Evolutionary conservation across 2,329 filamentous ascomycete genomes (phyloP).

Genomic region (Xylariaceae sp.): DNA sequence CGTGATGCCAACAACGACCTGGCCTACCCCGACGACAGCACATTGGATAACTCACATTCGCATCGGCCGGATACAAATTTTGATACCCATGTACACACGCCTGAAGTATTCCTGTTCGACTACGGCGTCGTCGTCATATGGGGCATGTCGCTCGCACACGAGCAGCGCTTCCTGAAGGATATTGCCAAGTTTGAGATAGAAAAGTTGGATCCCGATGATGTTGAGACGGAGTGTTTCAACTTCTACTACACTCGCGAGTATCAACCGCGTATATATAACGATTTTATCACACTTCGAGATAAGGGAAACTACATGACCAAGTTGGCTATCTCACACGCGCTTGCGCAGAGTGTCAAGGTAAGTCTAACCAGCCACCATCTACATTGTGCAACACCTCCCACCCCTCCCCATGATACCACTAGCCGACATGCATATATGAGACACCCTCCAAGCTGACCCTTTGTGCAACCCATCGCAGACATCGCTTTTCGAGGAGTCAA

Average conservation of each 20-base stretch:
- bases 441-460: slow-evolving; percentile 1
- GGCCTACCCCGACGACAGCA: slow-evolving; percentile 32
- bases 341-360: slow-evolving; percentile 92
- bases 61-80: slow-evolving; percentile 58
- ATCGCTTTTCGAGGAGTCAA: slow-evolving; percentile 90
- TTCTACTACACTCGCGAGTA: slow-evolving; percentile 99
- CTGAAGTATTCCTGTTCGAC: slow-evolving; percentile 93
- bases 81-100: slow-evolving; percentile 82
- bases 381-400: background rate
- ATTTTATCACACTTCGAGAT: slow-evolving; percentile 92
- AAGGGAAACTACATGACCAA: slow-evolving; percentile 98
- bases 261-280: slow-evolving; percentile 97
- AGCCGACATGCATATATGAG: background rate
- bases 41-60: slow-evolving; percentile 32
- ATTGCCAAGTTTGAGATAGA: slow-evolving; percentile 91
- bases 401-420: background rate
- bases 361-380: background rate
- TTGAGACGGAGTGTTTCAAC: slow-evolving; percentile 94
- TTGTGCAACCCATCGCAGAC: slow-evolving; percentile 49
- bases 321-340: slow-evolving; percentile 88
- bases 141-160: slow-evolving; percentile 91
- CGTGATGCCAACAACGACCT: slow-evolving; percentile 34
- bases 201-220: slow-evolving; percentile 79
- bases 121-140: slow-evolving; percentile 98
- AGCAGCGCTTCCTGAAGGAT: slow-evolving; percentile 87